Evolutionary conservation across 495 filamentous ascomycete genomes (phyloP).

Genomic region (Daldinia decipiens): DNA sequence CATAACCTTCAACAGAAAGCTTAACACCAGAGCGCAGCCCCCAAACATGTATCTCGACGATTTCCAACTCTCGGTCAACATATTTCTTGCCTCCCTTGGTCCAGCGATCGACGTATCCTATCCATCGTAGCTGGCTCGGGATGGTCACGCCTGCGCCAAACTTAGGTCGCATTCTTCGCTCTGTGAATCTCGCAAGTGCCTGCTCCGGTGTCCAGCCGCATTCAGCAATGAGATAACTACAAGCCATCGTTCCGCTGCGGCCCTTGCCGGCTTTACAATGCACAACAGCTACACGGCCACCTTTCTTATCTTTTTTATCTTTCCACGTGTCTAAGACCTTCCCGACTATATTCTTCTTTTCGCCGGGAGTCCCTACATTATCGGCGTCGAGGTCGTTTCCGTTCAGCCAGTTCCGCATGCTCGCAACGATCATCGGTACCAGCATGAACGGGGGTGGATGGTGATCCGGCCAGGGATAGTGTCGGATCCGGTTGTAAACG

Average conservation of each 20-base stretch:
- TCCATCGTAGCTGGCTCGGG: conserved; percentile 87
- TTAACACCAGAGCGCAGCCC: conserved; percentile 89
- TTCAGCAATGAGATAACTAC: conserved; percentile 88
- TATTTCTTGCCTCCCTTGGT: conserved; percentile 76
- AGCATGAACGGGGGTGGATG: conserved; percentile 93
- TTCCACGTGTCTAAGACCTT: conserved; percentile 39
- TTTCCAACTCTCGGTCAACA: conserved; percentile 82
- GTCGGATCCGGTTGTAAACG: conserved; percentile 82
- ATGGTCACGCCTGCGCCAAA: conserved; percentile 95
- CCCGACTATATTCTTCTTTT: conserved; percentile 41
- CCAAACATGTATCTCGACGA: conserved; percentile 90
- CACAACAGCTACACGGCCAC: conserved; percentile 79
- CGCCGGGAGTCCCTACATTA: conserved; percentile 7
- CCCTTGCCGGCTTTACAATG: conserved; percentile 99
- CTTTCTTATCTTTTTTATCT: conserved; percentile 45
- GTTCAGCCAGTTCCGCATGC: conserved; percentile 87
- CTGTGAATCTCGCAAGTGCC: conserved; percentile 84
- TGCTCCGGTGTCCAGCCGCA: conserved; percentile 84
- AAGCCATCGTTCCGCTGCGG: conserved; percentile 86
- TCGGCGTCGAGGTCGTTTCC: conserved; percentile 57
- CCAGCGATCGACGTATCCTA: conserved; percentile 93
- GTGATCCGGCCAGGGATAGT: conserved; percentile 97
- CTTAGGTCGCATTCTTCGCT: conserved; percentile 84
- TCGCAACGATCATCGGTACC: conserved; percentile 86
- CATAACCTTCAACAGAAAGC: conserved; percentile 84